Base-by-base conservation (phyloP, 352 stramenopile species). In the Achlya hypogyna region DNA sequence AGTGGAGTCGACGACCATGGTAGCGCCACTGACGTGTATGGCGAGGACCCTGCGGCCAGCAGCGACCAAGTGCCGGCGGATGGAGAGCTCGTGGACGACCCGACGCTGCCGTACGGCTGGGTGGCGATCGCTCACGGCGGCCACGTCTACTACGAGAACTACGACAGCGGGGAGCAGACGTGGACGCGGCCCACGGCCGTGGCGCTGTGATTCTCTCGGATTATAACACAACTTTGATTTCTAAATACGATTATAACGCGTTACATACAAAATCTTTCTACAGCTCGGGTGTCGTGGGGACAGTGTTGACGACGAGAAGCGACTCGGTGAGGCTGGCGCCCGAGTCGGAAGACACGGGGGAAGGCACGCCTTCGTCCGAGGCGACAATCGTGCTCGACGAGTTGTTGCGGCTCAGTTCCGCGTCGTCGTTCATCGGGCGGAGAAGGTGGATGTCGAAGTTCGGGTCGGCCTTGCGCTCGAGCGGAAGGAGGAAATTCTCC, bases 371-470 rank as follows among this genome's bases (percentile, higher is more conserved):
- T 23, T 35, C 22, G 18, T 35, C 22, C 54, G 52, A 42, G 22
- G 51, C 51, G 20, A 58, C 51, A 27, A 58, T 31, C 22, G 51
- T 58, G 51, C 51, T 58, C 23, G 20, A 32, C 51, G 51, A 58
- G 49, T 56, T 56, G 49, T 56, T 56, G 49, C 49, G 49, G 31
- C 49, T 56, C 31, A 56, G 31, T 22, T 64, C 56, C 53, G 35
- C 29, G 12, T 51, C 56, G n/a, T 9, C 23, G 23, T 60, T 66
- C 38, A 27, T 45, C 14, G 60, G 60, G 6, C 60, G 60, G 29
- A 67, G 51, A 2, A 59, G 60, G 6, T 67, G 27, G 43, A 67
- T 67, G 35, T 67, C 60, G 59, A 67, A 67, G 6, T 67, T 12
- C n/a, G 60, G 42, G 35, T 67, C 59, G 42, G n/a, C 60, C 9